These are phyloP conservation scores for Metarhizium rileyi DNA, from an alignment of 2,329 filamentous ascomycete genomes.

Conservation along the genomic window DNA sequence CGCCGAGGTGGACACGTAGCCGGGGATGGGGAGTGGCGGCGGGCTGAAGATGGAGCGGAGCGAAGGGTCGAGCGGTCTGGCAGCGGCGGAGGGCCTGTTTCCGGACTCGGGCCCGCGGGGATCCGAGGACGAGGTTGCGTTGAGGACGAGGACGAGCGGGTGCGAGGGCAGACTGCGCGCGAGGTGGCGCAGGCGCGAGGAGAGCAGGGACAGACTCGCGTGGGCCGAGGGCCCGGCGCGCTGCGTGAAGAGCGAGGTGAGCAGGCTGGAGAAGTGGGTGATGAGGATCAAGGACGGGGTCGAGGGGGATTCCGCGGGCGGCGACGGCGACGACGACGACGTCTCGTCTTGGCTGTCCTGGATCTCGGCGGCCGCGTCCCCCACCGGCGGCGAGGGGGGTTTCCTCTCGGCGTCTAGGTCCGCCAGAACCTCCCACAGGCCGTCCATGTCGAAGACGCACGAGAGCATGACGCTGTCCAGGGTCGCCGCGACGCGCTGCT, in stretches of 20 bases:
- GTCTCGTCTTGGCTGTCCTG: constrained; percentile 25
- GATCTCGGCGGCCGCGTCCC: constrained; percentile 15
- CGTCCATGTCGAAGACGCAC: constrained; percentile 49
- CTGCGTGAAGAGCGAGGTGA: constrained; percentile 42
- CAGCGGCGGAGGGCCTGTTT: not conserved
- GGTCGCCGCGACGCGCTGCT: constrained; percentile 21
- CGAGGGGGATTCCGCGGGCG: constrained; percentile 3
- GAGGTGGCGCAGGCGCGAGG: constrained; percentile 35
- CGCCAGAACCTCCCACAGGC: constrained; percentile 44
- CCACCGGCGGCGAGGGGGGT: not conserved
- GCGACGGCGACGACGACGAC: constrained; percentile 4
- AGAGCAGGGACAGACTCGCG: constrained; percentile 35
- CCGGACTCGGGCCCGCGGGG: constrained; percentile 1
- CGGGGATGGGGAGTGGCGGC: constrained; percentile 13
- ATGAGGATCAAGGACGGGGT: constrained; percentile 35
- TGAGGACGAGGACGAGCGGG: constrained; percentile 45
- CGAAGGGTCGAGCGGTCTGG: constrained; percentile 27
- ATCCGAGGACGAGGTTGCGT: constrained; percentile 27
- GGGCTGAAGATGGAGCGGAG: constrained; percentile 41
- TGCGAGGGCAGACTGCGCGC: constrained; percentile 28
- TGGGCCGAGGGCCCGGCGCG: constrained; percentile 39
- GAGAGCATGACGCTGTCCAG: constrained; percentile 44
- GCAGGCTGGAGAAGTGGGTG: constrained; percentile 43
- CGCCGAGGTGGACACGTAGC: constrained; percentile 10
- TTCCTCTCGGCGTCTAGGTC: constrained; percentile 31